These are phyloP conservation scores for Malus hybrid DNA, from an alignment of 331 rosid genomes.

Conservation along the genomic window DNA sequence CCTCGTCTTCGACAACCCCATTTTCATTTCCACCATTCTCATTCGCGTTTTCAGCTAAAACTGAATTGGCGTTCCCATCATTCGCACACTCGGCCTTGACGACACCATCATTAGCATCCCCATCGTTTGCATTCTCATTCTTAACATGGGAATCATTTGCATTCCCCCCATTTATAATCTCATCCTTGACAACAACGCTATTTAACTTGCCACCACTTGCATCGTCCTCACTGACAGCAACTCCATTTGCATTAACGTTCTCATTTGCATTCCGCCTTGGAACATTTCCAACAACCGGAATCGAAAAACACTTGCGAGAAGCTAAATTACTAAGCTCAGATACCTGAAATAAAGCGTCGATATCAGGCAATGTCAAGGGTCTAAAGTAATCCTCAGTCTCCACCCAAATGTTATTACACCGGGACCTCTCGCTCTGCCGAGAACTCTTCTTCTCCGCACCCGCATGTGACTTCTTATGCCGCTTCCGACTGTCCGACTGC, in stretches of 20 bases:
- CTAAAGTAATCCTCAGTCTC: constrained; percentile 78
- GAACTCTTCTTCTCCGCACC: constrained; percentile 63
- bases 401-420: constrained; percentile 51
- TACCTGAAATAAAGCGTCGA: constrained; percentile 46
- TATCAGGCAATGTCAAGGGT: constrained; percentile 53
- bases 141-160: not conserved
- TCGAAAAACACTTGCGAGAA: constrained; percentile 35
- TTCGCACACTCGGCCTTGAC: not conserved
- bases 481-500: constrained; percentile 54
- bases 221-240: not conserved
- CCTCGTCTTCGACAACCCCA: constrained; percentile 24
- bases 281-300: constrained; percentile 37
- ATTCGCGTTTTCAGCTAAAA: not conserved
- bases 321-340: constrained; percentile 37
- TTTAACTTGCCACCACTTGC: not conserved
- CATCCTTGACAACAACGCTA: not conserved
- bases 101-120: not conserved
- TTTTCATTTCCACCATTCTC: constrained; percentile 4
- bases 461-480: constrained; percentile 70
- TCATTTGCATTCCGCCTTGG: constrained; percentile 14
- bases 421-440: constrained; percentile 44
- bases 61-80: not conserved
- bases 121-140: constrained; percentile 6
- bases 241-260: constrained; percentile 12
- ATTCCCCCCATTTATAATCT: constrained; percentile 9